phyloP scores from a whole-genome alignment of 805 yeast genomes.

The Saccharomycopsis guyanensis region DNA sequence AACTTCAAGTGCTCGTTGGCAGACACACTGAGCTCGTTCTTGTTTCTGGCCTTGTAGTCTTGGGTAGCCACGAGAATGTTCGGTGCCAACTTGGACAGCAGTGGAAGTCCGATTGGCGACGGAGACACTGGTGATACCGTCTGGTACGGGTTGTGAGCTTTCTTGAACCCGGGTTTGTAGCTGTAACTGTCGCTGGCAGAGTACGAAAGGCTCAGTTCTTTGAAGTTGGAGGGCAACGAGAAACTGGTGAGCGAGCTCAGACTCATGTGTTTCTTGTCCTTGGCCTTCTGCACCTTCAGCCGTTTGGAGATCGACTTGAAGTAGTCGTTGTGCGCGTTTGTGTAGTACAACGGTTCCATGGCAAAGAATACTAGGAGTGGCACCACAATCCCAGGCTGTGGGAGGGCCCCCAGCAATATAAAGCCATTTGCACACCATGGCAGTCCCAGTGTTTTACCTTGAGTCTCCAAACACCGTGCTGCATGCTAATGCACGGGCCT shows the following conservation, averaged over 20 bases:
- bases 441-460: background rate
- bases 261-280: constrained; percentile 8
- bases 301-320: constrained; percentile 18
- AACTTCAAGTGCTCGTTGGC: constrained; percentile 48
- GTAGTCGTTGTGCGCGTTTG: constrained; percentile 19
- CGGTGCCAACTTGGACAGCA: background rate
- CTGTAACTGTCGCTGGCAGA: background rate
- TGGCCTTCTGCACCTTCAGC: constrained; percentile 11
- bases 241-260: constrained; percentile 16
- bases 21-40: constrained; percentile 37
- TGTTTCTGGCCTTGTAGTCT: constrained; percentile 36
- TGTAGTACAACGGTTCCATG: constrained; percentile 20
- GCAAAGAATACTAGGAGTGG: no score
- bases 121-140: background rate
- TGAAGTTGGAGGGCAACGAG: constrained; percentile 11
- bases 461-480: background rate
- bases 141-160: background rate
- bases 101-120: background rate
- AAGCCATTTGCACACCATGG: background rate
- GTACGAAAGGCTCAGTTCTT: background rate
- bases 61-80: constrained; percentile 40
- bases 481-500: background rate
- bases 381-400: no score
- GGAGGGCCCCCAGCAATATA: no score
- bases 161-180: background rate